phyloP scores from a whole-genome alignment of 2,329 filamentous ascomycete genomes.

The Myriangium duriaei region DNA sequence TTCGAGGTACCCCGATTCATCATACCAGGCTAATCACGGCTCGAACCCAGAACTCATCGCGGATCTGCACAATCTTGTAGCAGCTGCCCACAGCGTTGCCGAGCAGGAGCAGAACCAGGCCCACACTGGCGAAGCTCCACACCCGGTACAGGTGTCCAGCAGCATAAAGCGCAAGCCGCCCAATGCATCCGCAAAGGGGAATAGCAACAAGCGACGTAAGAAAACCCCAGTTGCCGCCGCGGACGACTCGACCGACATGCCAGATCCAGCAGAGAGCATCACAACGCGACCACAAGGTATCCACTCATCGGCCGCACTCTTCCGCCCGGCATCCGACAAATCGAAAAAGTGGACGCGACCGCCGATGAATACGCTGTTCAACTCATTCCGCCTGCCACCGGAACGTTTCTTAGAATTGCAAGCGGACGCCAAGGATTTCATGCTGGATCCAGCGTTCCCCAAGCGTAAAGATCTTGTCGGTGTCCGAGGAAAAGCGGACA shows the following conservation, averaged over 20 bases:
- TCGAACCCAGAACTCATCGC: not conserved
- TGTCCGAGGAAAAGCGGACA: slow-evolving; percentile 33
- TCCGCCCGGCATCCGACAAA: slow-evolving; percentile 32
- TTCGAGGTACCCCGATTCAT: slow-evolving; percentile 10
- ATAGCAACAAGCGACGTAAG: not conserved
- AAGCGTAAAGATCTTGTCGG: slow-evolving; percentile 46
- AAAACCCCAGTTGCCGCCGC: not conserved
- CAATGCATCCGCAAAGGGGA: not conserved
- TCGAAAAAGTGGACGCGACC: slow-evolving; percentile 44
- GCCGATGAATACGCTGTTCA: slow-evolving; percentile 45
- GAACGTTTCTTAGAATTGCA: slow-evolving; percentile 45
- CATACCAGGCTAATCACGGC: not conserved
- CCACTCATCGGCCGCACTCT: slow-evolving; percentile 28
- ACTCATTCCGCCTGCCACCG: slow-evolving; percentile 42
- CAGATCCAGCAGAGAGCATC: not conserved
- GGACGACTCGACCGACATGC: not conserved
- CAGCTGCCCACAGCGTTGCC: slow-evolving; percentile 12
- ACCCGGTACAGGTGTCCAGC: not conserved
- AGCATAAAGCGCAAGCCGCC: not conserved
- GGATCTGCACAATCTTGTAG: slow-evolving; percentile 12
- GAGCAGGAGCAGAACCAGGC: slow-evolving; percentile 12
- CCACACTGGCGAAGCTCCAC: not conserved
- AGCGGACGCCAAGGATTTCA: slow-evolving; percentile 43
- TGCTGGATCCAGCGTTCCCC: slow-evolving; percentile 43
- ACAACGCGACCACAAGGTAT: slow-evolving; percentile 24